Evolutionary conservation across 1,284 basidiomycete genomes (phyloP), one percentile per base, ranked within the genome.

Genomic region (Trametes sp.): DNA sequence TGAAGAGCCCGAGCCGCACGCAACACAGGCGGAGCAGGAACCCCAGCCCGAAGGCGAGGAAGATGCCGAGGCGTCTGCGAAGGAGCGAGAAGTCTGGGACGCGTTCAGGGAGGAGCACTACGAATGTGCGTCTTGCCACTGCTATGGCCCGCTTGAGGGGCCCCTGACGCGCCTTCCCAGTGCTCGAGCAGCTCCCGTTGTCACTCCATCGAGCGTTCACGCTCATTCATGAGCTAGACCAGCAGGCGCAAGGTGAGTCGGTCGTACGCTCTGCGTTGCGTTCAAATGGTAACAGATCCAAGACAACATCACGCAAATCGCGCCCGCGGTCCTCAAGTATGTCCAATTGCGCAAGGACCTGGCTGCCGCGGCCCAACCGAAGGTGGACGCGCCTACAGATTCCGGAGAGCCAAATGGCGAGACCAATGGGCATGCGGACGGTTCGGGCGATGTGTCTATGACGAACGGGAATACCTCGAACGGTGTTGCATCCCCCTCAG

Each of bases 141-240:
- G 3, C 8, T 31, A 50, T 24, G 24, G 21, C 31, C 21, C n/a
- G 23, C 53, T 54, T 3, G 10, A 10, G 38, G 52, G 44, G 33
- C 62, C 57, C 11, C 29, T 31, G 28, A 54, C 38, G 8, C 31
- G 41, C 28, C 16, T 28, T 61, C 33, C 2, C 66, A 93, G 92
- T 91, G 56, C 85, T 95, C 57, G 95, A 96, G 70, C 94, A 96
- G 75, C 77, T 97, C 6, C 95, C 95, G 2, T 78, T 96, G 61
- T 92, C 93, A 57, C 75, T 97, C 56, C 90, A 94, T 71, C 83
- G 95, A 41, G 90, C 93, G 61, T 92, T 90, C 75, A 81, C 87
- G 24, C 80, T 97, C 36, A 83, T 96, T 72, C 80, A 84, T n/a
- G 94, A 97, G 75, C 78, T 96, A 31, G 95, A 97, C 69, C 82